A percentile compares a stretch with the other conserved stretches of the same genome.
Evolutionary conservation across 306 rosid species (phyloP).

Genomic region (Cicer bijugum): DNA sequence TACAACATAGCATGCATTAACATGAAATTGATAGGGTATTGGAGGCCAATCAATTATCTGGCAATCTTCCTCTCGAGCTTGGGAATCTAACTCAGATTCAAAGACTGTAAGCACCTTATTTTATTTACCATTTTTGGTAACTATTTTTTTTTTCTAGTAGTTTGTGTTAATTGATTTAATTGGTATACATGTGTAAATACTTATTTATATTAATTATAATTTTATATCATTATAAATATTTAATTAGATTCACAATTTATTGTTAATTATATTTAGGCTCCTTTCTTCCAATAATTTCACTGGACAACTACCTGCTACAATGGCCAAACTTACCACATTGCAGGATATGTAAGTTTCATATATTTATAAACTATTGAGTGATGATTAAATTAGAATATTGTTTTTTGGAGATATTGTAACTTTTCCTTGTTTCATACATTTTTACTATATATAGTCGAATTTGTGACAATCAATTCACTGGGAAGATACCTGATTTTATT

Average conservation of each 20-base stretch:
- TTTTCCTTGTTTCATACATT: background rate
- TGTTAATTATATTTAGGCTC: slow-evolving; percentile 42
- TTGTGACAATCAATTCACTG: slow-evolving; percentile 56
- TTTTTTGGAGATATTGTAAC: background rate
- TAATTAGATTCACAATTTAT: background rate
- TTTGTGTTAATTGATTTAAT: background rate
- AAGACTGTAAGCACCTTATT: slow-evolving; percentile 53
- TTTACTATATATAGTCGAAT: slow-evolving; percentile 52
- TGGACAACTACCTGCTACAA: slow-evolving; percentile 54
- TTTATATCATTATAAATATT: background rate
- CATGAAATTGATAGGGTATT: slow-evolving; percentile 46
- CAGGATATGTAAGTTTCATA: slow-evolving; percentile 57
- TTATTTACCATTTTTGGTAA: background rate
- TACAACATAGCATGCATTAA: background rate
- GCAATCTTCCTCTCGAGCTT: slow-evolving; percentile 61
- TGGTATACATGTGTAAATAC: too few relatives aligned
- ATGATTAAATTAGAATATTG: background rate
- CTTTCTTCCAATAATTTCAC: slow-evolving; percentile 60
- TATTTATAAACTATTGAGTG: background rate
- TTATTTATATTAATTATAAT: too few relatives aligned
- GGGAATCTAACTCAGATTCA: slow-evolving; percentile 54
- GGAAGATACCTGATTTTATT: slow-evolving; percentile 64
- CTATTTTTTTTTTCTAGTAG: background rate
- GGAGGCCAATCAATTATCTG: slow-evolving; percentile 59
- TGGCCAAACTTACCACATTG: slow-evolving; percentile 54